These are phyloP conservation scores for Macrolepiota albuminosa DNA, from an alignment of 768 basidiomycete species.

Conservation along the genomic window DNA sequence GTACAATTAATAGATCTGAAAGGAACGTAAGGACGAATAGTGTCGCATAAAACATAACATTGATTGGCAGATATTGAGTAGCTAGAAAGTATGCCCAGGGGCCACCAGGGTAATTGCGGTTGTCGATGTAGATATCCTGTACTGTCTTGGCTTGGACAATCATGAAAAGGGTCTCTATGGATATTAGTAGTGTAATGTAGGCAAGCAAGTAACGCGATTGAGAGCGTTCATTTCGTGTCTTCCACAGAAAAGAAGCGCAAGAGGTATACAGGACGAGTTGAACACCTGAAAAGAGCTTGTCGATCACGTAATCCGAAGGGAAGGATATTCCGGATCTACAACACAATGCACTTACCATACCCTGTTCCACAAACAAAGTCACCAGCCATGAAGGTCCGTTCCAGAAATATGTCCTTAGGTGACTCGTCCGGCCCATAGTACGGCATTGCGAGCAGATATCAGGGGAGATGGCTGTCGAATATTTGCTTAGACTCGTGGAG, in stretches of 20 bases:
- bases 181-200: not conserved
- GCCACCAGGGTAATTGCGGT: constrained; percentile 36
- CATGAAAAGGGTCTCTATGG: not conserved
- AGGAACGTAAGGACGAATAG: constrained; percentile 39
- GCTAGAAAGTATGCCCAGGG: constrained; percentile 41
- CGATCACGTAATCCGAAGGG: not conserved
- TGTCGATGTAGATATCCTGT: constrained; percentile 34
- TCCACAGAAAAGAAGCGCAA: not conserved
- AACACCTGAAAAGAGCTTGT: not conserved
- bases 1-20: constrained; percentile 31
- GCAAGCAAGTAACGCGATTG: not conserved
- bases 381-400: not conserved
- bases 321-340: not conserved
- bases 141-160: constrained; percentile 19
- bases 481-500: not conserved
- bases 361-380: not conserved
- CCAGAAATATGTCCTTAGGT: not conserved
- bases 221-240: not conserved
- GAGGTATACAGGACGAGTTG: not conserved
- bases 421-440: not conserved
- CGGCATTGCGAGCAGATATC: not conserved
- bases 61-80: constrained; percentile 34
- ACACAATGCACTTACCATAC: not conserved
- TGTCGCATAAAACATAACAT: constrained; percentile 39
- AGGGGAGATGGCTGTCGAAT: not conserved